These are phyloP conservation scores for Dorcoceras hygrometricum DNA, from an alignment of 257 asterid genomes.

Conservation along the genomic window DNA sequence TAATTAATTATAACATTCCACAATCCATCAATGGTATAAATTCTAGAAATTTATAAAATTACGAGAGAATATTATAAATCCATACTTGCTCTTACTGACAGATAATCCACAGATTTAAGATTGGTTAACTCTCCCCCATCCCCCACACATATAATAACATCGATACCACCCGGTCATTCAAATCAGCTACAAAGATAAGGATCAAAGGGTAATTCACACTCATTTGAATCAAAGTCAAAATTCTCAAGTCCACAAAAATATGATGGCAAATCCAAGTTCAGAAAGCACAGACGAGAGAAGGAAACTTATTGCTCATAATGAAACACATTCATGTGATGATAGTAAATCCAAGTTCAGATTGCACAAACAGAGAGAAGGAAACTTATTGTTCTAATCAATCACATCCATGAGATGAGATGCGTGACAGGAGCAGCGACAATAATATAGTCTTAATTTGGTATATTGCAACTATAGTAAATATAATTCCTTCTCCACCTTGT, in stretches of 20 bases:
- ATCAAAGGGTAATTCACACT: neutral
- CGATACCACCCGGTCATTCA: no score
- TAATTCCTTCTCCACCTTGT: conserved; percentile 10
- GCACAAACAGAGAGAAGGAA: neutral
- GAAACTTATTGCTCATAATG: neutral
- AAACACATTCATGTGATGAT: neutral
- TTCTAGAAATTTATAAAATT: no score
- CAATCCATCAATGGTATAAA: no score
- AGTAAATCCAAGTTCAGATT: neutral
- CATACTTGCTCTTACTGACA: no score
- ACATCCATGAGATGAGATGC: neutral
- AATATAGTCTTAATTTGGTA: conserved; percentile 12
- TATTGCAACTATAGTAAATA: conserved; percentile 5
- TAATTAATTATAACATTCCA: no score
- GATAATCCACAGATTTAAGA: no score
- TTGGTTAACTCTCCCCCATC: no score
- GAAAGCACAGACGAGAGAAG: neutral
- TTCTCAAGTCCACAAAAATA: neutral
- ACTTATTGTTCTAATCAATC: neutral
- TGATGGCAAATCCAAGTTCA: neutral
- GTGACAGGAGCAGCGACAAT: neutral
- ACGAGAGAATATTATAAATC: no score
- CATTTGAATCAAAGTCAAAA: neutral
- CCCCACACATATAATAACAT: no score
- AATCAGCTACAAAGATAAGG: neutral